A percentile compares a stretch with the other conserved stretches of the same genome.
These are phyloP conservation scores for Russula lepida DNA, from an alignment of 768 basidiomycete genomes.

Conservation along the genomic window DNA sequence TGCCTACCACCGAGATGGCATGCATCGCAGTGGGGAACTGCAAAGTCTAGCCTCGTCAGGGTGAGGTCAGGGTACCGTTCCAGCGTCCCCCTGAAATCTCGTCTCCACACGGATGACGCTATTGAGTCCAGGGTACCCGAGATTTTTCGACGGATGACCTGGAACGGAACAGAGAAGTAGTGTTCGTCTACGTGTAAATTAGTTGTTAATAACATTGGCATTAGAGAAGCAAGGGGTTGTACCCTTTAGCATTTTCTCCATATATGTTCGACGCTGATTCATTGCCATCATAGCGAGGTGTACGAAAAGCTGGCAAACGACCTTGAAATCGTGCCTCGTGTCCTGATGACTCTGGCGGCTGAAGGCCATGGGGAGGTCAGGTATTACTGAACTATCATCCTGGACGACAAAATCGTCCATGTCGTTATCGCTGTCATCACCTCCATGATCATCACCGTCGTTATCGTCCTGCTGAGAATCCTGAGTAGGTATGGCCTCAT, in stretches of 20 bases:
- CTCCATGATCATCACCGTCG: constrained; percentile 32
- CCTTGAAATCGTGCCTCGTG: constrained; percentile 73
- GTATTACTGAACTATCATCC: constrained; percentile 28
- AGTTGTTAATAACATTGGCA: not conserved
- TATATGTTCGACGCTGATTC: constrained; percentile 43
- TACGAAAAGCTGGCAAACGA: constrained; percentile 81
- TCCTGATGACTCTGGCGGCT: constrained; percentile 76
- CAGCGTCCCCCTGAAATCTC: constrained; percentile 55
- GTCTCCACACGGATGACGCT: constrained; percentile 76
- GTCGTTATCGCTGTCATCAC: constrained; percentile 31
- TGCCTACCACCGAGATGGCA: constrained; percentile 67
- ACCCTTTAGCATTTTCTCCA: constrained; percentile 49
- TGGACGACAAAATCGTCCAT: constrained; percentile 63
- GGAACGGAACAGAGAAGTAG: constrained; percentile 68
- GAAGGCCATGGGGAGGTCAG: constrained; percentile 64
- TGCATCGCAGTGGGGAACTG: constrained; percentile 67
- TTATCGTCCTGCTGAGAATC: constrained; percentile 21
- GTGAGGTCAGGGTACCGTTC: constrained; percentile 61
- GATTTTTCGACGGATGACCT: constrained; percentile 59
- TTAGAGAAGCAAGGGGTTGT: constrained; percentile 11
- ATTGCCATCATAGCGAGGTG: constrained; percentile 61
- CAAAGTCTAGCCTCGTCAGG: constrained; percentile 43
- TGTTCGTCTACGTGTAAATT: constrained; percentile 39
- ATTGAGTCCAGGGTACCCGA: constrained; percentile 63
- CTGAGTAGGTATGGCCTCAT: constrained; percentile 26